Base-by-base conservation (phyloP, 306 rosid genomes). In the Trifolium pratense region DNA sequence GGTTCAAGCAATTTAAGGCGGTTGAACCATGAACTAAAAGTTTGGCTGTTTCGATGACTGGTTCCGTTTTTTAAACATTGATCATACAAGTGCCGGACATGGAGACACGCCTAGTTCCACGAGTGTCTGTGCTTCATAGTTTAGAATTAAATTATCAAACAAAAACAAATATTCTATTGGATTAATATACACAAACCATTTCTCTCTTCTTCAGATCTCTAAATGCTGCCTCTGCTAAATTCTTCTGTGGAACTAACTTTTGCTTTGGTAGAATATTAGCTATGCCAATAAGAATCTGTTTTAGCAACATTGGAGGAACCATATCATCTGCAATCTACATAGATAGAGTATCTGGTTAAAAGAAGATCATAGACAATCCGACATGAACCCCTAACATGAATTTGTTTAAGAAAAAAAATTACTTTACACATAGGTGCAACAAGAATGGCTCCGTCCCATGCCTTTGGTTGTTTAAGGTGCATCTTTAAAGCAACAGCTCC, bases 361-460 rank as follows among this genome's bases (percentile, higher is more conserved):
- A 6, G 57, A 56, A 77, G 81, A 73, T 66, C 51, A 16, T 51
- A 76, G 20, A 55, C 75, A 40, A 66, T 43, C 18, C 7, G 0
- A 65, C 0, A 37, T 23, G 58, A 74, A 68, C 64, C 40, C 31
- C 7, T 10, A 59, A 53, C 42, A 53, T 42, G 62, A 75, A 21
- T 66, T 60, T 16, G 79, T 70, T 83, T 72, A 49, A 65, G 74
- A 68, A 52, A 74, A 77, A 60, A 17, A 12, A 0, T 0, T 92
- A 92, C 98, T 78, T 91, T 94, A 84, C 99, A 94, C 99, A 94
- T 94, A 4, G 99, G 99, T 58, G 97, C 99, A 53, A 87, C 95
- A 75, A 94, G 93, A 82, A 91, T 4, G 42, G 99, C 99, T 11
- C 99, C 99, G 45, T 74, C 84, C 99, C 99, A 91, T 6, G 81